These are phyloP conservation scores for Yarrowia hollandica DNA, from an alignment of 805 yeast genomes.

Conservation along the genomic window DNA sequence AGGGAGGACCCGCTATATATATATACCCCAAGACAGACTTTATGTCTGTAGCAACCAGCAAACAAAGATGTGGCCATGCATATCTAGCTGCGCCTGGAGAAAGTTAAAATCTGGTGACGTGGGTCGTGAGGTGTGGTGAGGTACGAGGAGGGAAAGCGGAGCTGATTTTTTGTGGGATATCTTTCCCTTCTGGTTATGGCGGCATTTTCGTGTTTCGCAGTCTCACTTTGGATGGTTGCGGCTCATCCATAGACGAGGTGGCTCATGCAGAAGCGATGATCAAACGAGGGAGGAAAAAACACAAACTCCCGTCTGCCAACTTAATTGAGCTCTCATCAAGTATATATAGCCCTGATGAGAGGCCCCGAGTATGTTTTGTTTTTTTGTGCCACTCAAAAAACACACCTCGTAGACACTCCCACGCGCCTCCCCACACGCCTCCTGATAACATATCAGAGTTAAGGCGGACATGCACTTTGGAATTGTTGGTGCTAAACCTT, in stretches of 20 bases:
- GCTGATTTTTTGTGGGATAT: too few relatives aligned
- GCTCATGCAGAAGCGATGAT: too few relatives aligned
- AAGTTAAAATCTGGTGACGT: background rate
- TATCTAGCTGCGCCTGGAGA: background rate
- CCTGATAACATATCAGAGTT: conserved; percentile 21
- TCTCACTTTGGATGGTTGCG: too few relatives aligned
- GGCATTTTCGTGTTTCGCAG: too few relatives aligned
- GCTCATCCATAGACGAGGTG: too few relatives aligned
- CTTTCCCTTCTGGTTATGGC: too few relatives aligned
- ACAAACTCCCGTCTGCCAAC: too few relatives aligned
- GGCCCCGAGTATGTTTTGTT: too few relatives aligned
- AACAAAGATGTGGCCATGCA: conserved; percentile 11
- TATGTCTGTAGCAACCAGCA: conserved; percentile 19
- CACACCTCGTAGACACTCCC: too few relatives aligned
- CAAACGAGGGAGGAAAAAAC: too few relatives aligned
- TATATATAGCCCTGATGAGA: background rate
- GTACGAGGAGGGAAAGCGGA: background rate
- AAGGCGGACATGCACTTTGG: conserved; percentile 10
- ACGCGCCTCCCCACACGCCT: background rate
- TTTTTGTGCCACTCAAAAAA: too few relatives aligned
- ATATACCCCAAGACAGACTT: background rate
- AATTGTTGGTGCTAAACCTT: background rate
- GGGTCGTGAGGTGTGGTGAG: background rate
- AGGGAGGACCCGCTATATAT: background rate
- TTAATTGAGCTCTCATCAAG: background rate